Evolutionary conservation across 371 early-diverging fungal species (phyloP), one percentile per base, ranked within the genome.

Genomic region (Mucor racemosus): DNA sequence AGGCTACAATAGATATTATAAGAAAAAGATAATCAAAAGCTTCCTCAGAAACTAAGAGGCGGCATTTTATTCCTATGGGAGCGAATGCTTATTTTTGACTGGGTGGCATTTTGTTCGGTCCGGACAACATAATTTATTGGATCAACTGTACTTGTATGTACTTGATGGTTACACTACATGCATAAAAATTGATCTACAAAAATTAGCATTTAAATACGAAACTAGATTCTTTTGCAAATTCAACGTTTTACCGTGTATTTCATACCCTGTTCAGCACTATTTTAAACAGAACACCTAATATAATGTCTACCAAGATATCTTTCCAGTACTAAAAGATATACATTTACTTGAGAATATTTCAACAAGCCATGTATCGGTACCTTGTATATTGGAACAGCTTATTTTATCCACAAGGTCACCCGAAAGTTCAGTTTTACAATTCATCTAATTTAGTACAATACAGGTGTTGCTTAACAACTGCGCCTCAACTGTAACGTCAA

Each of bases 121-220:
- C n/a, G n/a, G n/a, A n/a, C n/a, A n/a, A n/a, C n/a, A n/a, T n/a
- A n/a, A n/a, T n/a, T n/a, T n/a, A n/a, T n/a, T n/a, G 17, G 17
- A 42, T 42, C 7, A 42, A 42, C 17, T 42, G 44, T 14, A 17
- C 17, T n/a, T n/a, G n/a, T n/a, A n/a, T n/a, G n/a, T 0, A 44
- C 1, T 1, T 7, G 17, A 44, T 44, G 17, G 44, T 44, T 44
- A 44, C 44, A 44, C 44, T 44, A 17, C 44, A 44, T 44, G 44
- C 44, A 44, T 44, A n/a, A 44, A 17, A 44, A 44, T 8, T 44
- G 44, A 44, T 44, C 44, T 44, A 44, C 44, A 44, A 44, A 44
- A n/a, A 0, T n/a, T 42, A 42, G 42, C 42, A 42, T 42, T 42
- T 42, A 15, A n/a, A 42, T 42, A 2, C 15, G 5, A 42, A 42